Evolutionary conservation across 1,284 basidiomycete species (phyloP), one percentile per base, ranked within the genome.

Genomic region (Neolentinus lepideus): DNA sequence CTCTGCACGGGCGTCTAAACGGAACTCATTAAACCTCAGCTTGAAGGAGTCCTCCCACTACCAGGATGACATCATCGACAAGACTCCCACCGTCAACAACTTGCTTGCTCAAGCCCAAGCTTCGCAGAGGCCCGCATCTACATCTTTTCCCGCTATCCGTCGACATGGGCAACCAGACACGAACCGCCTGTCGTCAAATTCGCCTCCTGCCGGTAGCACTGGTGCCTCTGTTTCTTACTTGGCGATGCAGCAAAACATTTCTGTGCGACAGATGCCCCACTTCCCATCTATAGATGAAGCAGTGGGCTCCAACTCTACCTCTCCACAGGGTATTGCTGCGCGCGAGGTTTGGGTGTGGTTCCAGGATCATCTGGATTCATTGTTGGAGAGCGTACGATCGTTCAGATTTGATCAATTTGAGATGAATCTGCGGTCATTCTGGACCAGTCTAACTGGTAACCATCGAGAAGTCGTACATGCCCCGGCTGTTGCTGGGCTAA

Each of bases 361-460:
- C 75, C 84, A 87, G 67, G 88, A 90, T 55, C 90, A 92, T 71
- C 75, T 92, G 57, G 88, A 92, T 69, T 73, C 84, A 1, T 73
- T 92, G 53, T 70, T 92, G 35, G 90, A 92, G 62, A 85, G 81
- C 62, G 83, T 91, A 36, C 75, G 88, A 54, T 74, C 79, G 24
- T 90, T 85, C 75, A 79, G 90, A 38, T 90, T 91, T 62, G 90
- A 92, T 69, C 88, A 92, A 69, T 92, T 92, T 63, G 90, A 93
- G 70, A 81, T 92, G 73, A 80, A 90, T 63, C 70, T 92, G 45
- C 83, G 90, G 45, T 81, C 84, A 22, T 93, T 93, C 71, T 93
- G 90, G 91, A 79, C 83, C 4, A 84, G 72, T 59, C 69, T 92
- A 59, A 78, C 73, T 58, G 86, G 85, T 26, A 80, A 81, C 62